These are phyloP conservation scores for Leccinum pellstonianum DNA, from an alignment of 768 basidiomycete species.

Conservation along the genomic window DNA sequence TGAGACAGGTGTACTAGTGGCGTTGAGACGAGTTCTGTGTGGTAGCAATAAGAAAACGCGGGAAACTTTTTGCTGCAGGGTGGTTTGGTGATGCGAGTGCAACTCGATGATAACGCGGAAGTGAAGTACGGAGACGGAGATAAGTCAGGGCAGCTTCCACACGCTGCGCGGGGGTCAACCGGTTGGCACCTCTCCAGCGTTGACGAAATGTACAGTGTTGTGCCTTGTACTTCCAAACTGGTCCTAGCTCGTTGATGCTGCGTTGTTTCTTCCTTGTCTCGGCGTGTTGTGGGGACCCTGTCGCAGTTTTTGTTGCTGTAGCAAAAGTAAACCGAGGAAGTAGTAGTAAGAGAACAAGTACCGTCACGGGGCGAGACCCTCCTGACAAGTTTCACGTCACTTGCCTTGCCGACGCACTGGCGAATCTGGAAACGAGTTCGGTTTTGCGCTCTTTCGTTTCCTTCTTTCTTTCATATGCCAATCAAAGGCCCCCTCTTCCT, in stretches of 20 bases:
- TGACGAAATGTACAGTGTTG: constrained; percentile 3
- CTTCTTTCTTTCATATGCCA: constrained; percentile 3
- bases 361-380: constrained; percentile 7
- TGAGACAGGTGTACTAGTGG: constrained; percentile 3
- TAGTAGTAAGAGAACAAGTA: neutral
- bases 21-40: neutral
- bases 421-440: neutral
- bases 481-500: neutral
- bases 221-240: constrained; percentile 11
- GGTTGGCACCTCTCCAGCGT: neutral
- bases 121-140: constrained; percentile 23
- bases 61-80: constrained; percentile 2
- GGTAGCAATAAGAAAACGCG: constrained; percentile 1
- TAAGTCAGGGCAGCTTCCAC: constrained; percentile 15
- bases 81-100: neutral
- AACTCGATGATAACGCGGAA: constrained; percentile 15
- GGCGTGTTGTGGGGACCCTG: constrained; percentile 12
- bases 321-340: neutral
- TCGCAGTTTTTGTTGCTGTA: constrained; percentile 1
- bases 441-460: neutral
- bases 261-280: constrained; percentile 18
- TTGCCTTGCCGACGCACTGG: constrained; percentile 17
- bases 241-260: constrained; percentile 3
- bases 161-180: constrained; percentile 5
- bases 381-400: constrained; percentile 21